Evolutionary conservation across 352 stramenopile genomes (phyloP).

Genomic region (Phytophthora pluvialis): DNA sequence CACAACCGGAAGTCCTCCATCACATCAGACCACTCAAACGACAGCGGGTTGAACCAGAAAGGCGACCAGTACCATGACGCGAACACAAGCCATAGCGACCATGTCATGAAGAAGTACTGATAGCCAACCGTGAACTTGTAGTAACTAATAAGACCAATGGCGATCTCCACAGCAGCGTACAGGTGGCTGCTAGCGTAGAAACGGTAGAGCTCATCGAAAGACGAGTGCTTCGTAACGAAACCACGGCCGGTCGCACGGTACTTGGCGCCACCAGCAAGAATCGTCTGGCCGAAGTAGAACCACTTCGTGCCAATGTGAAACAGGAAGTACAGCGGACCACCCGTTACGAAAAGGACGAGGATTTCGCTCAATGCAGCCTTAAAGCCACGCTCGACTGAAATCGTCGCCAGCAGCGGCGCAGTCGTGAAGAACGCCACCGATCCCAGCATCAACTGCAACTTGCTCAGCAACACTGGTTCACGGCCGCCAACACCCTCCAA

Average conservation of each 20-base stretch:
- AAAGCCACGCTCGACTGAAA: slow-evolving; percentile 98
- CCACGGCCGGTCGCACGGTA: slow-evolving; percentile 98
- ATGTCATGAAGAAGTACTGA: slow-evolving; percentile 98
- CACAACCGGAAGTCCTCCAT: slow-evolving; percentile 89
- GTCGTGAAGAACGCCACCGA: slow-evolving; percentile 97
- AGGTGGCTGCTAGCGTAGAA: slow-evolving; percentile 99
- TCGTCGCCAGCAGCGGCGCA: slow-evolving; percentile 96
- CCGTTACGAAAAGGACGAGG: slow-evolving; percentile 96
- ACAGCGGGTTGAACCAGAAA: slow-evolving; percentile 99
- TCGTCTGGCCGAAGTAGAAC: slow-evolving; percentile 99
- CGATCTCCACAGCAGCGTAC: slow-evolving; percentile 95
- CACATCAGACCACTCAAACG: slow-evolving; percentile 97
- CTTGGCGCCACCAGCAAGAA: slow-evolving; percentile 97
- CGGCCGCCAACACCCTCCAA: slow-evolving; percentile 93
- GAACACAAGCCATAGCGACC: slow-evolving; percentile 97
- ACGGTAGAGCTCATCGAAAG: slow-evolving; percentile 98
- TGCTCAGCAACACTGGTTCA: slow-evolving; percentile 93
- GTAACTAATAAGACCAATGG: slow-evolving; percentile 94
- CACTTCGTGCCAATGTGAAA: slow-evolving; percentile 99
- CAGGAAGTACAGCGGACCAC: slow-evolving; percentile 98
- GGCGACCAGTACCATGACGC: slow-evolving; percentile 90
- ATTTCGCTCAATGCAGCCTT: slow-evolving; percentile 93
- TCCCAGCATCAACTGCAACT: slow-evolving; percentile 96
- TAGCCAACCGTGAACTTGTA: slow-evolving; percentile 92
- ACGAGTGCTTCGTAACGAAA: slow-evolving; percentile 98